These are phyloP conservation scores for Sphaerulina populicola DNA, from an alignment of 2,329 filamentous ascomycete genomes.

Conservation along the genomic window DNA sequence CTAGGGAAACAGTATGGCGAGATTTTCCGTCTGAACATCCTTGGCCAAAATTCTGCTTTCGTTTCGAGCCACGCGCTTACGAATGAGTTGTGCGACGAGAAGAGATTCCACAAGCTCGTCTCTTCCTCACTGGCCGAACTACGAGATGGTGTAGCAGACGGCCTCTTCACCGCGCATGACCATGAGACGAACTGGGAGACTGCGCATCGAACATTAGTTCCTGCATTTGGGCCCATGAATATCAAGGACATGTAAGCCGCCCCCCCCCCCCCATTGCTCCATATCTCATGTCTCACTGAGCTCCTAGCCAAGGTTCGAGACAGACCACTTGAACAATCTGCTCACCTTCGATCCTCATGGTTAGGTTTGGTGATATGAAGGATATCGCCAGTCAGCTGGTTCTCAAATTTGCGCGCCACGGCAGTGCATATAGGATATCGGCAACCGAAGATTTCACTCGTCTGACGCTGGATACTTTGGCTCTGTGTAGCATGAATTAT, in stretches of 20 bases:
- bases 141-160: conserved; percentile 54
- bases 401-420: conserved; percentile 37
- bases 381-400: conserved; percentile 32
- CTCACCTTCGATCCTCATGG: background rate
- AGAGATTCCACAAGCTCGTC: conserved; percentile 51
- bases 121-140: conserved; percentile 47
- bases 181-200: conserved; percentile 31
- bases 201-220: conserved; percentile 53
- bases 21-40: conserved; percentile 19
- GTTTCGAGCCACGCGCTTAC: conserved; percentile 27
- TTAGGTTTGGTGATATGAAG: conserved; percentile 41
- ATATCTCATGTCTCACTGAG: too few relatives aligned
- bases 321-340: conserved; percentile 8
- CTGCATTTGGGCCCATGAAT: conserved; percentile 60
- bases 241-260: conserved; percentile 52
- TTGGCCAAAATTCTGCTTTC: conserved; percentile 18
- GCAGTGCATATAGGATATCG: conserved; percentile 49
- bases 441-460: conserved; percentile 62
- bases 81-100: conserved; percentile 37
- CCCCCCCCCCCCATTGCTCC: too few relatives aligned
- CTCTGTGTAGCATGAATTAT: conserved; percentile 47
- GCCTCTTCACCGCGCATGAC: conserved; percentile 54
- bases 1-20: conserved; percentile 23
- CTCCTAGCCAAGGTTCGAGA: too few relatives aligned
- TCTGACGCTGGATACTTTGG: conserved; percentile 64